Conservation (phyloP, 805 yeast species). For the Kregervanrija fluxuum region DNA sequence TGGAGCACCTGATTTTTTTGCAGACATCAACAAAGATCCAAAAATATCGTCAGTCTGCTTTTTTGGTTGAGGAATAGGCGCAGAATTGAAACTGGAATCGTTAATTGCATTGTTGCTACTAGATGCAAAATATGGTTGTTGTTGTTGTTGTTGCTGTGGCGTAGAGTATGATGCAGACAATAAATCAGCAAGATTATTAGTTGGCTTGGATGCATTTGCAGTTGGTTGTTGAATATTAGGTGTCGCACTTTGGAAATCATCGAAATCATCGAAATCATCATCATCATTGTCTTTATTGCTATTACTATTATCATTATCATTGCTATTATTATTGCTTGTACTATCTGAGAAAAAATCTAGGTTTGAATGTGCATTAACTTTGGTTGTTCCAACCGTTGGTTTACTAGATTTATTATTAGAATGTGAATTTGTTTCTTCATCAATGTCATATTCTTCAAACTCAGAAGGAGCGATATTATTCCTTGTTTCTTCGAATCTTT, state of each 20-base stretch:
- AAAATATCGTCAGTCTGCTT: slow-evolving; percentile 54
- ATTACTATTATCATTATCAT: slow-evolving; percentile 7
- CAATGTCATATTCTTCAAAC: slow-evolving; percentile 60
- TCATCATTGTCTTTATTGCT: slow-evolving; percentile 31
- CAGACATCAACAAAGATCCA: slow-evolving; percentile 60
- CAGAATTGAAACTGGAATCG: slow-evolving; percentile 24
- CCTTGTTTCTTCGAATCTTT: slow-evolving; percentile 54
- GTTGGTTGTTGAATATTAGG: slow-evolving; percentile 15
- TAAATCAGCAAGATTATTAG: slow-evolving; percentile 27
- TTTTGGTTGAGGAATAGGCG: slow-evolving; percentile 32
- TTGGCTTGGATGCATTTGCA: slow-evolving; percentile 9
- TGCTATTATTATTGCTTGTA: too few species aligned
- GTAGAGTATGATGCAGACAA: slow-evolving; percentile 23
- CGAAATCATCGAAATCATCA: slow-evolving; percentile 63
- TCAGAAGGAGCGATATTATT: slow-evolving; percentile 29
- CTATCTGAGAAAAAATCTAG: slow-evolving; percentile 36
- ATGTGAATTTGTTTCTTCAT: slow-evolving; percentile 20
- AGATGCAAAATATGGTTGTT: background rate
- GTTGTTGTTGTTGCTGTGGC: slow-evolving; percentile 15
- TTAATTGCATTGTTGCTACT: slow-evolving; percentile 9
- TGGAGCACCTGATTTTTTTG: slow-evolving; percentile 37
- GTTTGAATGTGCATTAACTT: slow-evolving; percentile 37
- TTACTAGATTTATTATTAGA: slow-evolving; percentile 23
- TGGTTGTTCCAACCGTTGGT: slow-evolving; percentile 29
- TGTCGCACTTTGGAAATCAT: slow-evolving; percentile 64